Conservation (phyloP, 768 basidiomycete genomes). For the Chlorophyllum brunneum region DNA sequence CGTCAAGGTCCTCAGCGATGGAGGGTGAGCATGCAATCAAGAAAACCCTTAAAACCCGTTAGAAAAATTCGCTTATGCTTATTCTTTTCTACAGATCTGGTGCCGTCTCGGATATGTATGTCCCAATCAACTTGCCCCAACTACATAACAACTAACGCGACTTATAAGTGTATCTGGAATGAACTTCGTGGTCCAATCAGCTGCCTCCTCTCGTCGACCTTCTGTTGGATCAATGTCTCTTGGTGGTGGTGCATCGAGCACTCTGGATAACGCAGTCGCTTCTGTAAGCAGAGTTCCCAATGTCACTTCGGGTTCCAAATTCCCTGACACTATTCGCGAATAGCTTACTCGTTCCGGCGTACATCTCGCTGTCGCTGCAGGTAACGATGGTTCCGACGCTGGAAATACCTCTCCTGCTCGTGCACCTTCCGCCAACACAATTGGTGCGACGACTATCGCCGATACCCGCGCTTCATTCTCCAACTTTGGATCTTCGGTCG, state of each 20-base stretch:
- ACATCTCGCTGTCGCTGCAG: slow-evolving; percentile 32
- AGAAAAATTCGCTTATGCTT: not conserved
- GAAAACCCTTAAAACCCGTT: not conserved
- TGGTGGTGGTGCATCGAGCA: slow-evolving; percentile 24
- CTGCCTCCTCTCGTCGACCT: slow-evolving; percentile 21
- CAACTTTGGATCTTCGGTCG: slow-evolving; percentile 39
- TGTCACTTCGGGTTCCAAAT: too few species aligned
- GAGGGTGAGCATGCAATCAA: slow-evolving; percentile 20
- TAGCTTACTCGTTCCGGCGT: slow-evolving; percentile 27
- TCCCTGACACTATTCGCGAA: not conserved
- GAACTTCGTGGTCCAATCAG: slow-evolving; percentile 25
- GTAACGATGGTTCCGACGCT: slow-evolving; percentile 31
- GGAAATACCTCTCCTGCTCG: slow-evolving; percentile 30
- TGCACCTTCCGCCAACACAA: slow-evolving; percentile 30
- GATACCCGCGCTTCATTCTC: slow-evolving; percentile 33
- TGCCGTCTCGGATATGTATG: slow-evolving; percentile 9
- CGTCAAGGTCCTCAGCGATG: slow-evolving; percentile 36
- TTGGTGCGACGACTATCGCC: slow-evolving; percentile 34
- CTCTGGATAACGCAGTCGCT: slow-evolving; percentile 30
- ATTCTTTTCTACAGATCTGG: slow-evolving; percentile 6
- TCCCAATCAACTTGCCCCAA: not conserved
- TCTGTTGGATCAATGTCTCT: slow-evolving; percentile 34
- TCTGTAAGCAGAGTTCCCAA: slow-evolving; percentile 19
- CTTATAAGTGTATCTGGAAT: slow-evolving; percentile 25
- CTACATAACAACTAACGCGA: not conserved